A percentile compares a stretch with the other conserved stretches of the same genome.
Conservation (phyloP, 2,329 filamentous ascomycete genomes). For the Pseudogymnoascus verrucosus region DNA sequence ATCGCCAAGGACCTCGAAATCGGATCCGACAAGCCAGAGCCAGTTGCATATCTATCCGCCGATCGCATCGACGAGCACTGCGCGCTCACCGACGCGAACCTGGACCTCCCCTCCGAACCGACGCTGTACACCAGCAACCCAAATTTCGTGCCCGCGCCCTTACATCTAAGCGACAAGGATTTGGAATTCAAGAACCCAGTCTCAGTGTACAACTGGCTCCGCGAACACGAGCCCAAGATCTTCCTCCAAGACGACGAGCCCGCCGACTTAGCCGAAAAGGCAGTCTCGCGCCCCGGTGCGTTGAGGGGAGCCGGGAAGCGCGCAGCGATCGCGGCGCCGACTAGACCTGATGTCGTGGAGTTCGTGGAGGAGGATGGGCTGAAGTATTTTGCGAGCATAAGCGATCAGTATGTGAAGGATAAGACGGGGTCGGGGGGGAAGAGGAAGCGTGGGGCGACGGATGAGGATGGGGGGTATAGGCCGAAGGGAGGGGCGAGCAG, state of each 20-base stretch:
- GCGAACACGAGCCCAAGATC: slow-evolving; percentile 73
- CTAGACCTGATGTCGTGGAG: slow-evolving; percentile 25
- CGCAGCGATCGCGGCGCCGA: slow-evolving; percentile 26
- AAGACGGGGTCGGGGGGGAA: slow-evolving; percentile 33
- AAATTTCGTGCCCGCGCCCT: slow-evolving; percentile 31
- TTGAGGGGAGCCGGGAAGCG: slow-evolving; percentile 29
- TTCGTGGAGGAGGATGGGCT: slow-evolving; percentile 30
- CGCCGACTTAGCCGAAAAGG: slow-evolving; percentile 32
- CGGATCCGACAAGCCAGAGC: slow-evolving; percentile 41
- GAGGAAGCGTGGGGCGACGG: slow-evolving; percentile 40
- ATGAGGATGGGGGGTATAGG: slow-evolving; percentile 52
- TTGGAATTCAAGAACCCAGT: slow-evolving; percentile 68
- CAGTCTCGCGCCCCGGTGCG: slow-evolving; percentile 30
- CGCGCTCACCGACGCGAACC: slow-evolving; percentile 42
- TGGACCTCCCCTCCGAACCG: slow-evolving; percentile 27
- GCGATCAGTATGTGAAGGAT: slow-evolving; percentile 12
- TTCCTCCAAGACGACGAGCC: slow-evolving; percentile 56
- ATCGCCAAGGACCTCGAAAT: slow-evolving; percentile 31
- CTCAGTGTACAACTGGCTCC: slow-evolving; percentile 92
- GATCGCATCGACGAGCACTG: slow-evolving; percentile 70
- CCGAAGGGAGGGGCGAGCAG: slow-evolving; percentile 37
- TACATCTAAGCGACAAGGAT: slow-evolving; percentile 40
- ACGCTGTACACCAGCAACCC: slow-evolving; percentile 16
- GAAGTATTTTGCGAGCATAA: slow-evolving; percentile 26
- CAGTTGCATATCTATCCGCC: slow-evolving; percentile 58